A percentile compares a stretch with the other conserved stretches of the same genome.
Evolutionary conservation across 192 early-diverging fungal species (phyloP).

Genomic region (Gonapodya prolifera): DNA sequence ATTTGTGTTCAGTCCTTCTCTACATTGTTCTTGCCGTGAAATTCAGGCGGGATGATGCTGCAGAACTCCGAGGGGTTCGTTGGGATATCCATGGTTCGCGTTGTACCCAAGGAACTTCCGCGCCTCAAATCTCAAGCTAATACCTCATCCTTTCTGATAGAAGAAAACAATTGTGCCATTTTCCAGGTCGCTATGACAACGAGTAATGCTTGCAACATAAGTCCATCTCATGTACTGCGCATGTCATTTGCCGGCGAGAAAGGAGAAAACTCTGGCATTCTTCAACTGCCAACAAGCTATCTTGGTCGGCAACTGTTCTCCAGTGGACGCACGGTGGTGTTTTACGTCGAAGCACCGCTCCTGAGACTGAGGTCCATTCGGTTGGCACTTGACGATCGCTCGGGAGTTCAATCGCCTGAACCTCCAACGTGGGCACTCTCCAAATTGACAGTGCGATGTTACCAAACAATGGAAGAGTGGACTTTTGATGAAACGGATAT

Average conservation of each 20-base stretch:
- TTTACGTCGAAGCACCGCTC: background rate
- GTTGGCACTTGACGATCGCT: no score
- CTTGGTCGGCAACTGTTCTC: background rate
- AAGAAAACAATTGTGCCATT: background rate
- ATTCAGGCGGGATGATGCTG: background rate
- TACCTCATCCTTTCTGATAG: no score
- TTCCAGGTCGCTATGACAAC: background rate
- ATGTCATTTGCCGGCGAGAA: background rate
- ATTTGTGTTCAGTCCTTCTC: background rate
- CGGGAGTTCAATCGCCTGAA: no score
- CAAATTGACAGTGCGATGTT: background rate
- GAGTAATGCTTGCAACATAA: background rate
- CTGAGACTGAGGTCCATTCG: no score
- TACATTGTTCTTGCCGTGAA: background rate
- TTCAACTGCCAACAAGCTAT: background rate
- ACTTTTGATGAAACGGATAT: background rate
- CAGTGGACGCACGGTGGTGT: background rate
- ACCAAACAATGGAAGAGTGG: background rate
- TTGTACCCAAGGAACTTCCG: no score
- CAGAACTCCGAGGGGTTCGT: background rate
- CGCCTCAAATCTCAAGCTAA: no score
- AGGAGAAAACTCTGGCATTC: background rate
- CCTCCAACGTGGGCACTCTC: background rate
- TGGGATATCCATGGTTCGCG: background rate
- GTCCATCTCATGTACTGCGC: background rate